phyloP scores from a whole-genome alignment of 352 stramenopile species.

The Phytophthora agathidicida region DNA sequence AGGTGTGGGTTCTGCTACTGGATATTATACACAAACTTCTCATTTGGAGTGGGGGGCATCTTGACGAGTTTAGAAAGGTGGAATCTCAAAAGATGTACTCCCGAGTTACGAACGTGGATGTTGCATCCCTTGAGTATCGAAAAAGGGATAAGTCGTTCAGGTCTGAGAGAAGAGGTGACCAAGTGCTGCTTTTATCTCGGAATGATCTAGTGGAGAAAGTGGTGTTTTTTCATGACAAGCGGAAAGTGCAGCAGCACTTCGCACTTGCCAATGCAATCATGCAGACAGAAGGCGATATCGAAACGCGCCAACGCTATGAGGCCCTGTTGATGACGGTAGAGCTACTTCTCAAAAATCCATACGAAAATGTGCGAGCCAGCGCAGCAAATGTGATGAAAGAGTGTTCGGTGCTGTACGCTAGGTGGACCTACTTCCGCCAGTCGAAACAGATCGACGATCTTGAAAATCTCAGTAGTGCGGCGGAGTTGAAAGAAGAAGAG shows the following conservation, averaged over 20 bases:
- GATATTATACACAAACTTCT: constrained; percentile 57
- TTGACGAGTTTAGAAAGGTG: constrained; percentile 48
- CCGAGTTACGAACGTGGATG: constrained; percentile 55
- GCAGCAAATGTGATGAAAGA: constrained; percentile 59
- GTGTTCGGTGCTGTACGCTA: constrained; percentile 52
- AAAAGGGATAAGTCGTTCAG: constrained; percentile 23
- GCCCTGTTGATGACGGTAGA: constrained; percentile 54
- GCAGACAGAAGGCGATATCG: constrained; percentile 15
- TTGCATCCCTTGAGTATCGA: constrained; percentile 52
- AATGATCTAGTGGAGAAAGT: constrained; percentile 77
- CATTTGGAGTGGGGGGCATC: constrained; percentile 57
- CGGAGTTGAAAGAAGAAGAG: constrained; percentile 49
- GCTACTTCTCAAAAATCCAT: constrained; percentile 56
- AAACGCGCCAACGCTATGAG: constrained; percentile 43
- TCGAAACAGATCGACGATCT: constrained; percentile 49
- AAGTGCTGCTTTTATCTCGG: constrained; percentile 50
- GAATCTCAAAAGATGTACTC: constrained; percentile 59
- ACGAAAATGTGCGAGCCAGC: constrained; percentile 52
- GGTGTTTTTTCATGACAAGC: constrained; percentile 62
- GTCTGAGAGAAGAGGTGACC: constrained; percentile 19
- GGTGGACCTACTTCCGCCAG: constrained; percentile 59
- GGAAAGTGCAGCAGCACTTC: constrained; percentile 71
- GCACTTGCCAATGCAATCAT: constrained; percentile 57
- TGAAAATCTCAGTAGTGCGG: constrained; percentile 35
- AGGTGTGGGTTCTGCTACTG: constrained; percentile 57